phyloP scores from a whole-genome alignment of 1,139 yeast genomes.

The Geotrichum europaeum region DNA sequence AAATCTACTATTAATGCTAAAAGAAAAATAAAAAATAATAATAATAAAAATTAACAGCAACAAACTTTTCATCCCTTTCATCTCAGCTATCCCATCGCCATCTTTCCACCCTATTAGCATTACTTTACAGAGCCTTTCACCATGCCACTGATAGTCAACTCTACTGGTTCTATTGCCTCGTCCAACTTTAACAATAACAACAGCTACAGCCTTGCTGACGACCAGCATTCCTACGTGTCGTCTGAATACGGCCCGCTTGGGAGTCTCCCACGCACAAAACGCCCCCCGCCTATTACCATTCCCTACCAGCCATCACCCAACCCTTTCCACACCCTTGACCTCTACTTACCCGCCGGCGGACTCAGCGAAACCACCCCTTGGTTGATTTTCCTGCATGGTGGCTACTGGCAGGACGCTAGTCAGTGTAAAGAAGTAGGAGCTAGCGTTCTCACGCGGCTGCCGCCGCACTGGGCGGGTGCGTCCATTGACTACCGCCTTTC shows the following conservation, averaged over 20 bases:
- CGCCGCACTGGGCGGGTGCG: constrained; percentile 25
- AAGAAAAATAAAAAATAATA: too few species aligned
- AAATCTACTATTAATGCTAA: too few species aligned
- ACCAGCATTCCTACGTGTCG: constrained; percentile 6
- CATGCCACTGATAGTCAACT: constrained; percentile 6
- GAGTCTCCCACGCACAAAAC: constrained; percentile 16
- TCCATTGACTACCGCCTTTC: constrained; percentile 65
- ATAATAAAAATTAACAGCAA: too few species aligned
- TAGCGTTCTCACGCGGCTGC: constrained; percentile 31
- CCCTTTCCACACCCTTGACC: constrained; percentile 23
- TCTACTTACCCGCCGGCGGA: constrained; percentile 21
- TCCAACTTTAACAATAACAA: not conserved
- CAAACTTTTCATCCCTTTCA: not conserved
- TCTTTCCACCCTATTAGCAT: not conserved
- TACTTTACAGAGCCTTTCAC: not conserved
- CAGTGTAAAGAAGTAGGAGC: constrained; percentile 54
- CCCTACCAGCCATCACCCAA: constrained; percentile 23
- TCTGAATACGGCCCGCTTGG: constrained; percentile 12
- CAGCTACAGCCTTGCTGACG: constrained; percentile 1
- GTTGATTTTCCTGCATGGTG: constrained; percentile 67
- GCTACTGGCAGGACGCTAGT: constrained; percentile 71
- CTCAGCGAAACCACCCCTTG: constrained; percentile 22
- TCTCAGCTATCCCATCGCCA: too few species aligned
- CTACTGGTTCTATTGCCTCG: constrained; percentile 3
- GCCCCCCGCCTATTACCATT: constrained; percentile 20